Evolutionary conservation across 1,139 yeast species (phyloP), one percentile per base, ranked within the genome.

Genomic region (Pichia terricola): DNA sequence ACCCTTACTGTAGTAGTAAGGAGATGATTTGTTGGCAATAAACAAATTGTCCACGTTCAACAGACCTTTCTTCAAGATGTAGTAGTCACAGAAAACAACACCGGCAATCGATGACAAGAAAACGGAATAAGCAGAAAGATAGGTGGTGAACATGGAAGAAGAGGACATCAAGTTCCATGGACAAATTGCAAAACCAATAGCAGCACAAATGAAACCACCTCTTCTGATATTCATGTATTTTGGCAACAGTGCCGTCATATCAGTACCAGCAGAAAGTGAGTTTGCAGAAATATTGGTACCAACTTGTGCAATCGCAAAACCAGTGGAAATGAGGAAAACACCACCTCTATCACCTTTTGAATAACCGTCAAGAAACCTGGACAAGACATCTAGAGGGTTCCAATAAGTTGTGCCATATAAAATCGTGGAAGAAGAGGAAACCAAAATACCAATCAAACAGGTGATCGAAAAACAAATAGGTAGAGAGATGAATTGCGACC

Each of bases 251-350:
- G 96, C 94, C 11, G 95, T 77, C 67, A 86, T 77, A 65, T 88
- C 96, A 4, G 95, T 87, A 59, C 96, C 96, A 43, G 94, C 91
- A 4, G 94, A 80, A 44, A 88, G 69, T 4, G 95, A 81, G 65
- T 88, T 88, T 11, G 95, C 96, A 35, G 94, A 78, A 51, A 88
- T 83, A 60, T 88, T 88, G n/a, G 94, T 83, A 61, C 96, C 96
- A 51, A 86, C 68, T 64, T 87, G 95, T 22, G 95, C 94, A 48
- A 87, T 64, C 2, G 87, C 83, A 65, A 87, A 84, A 1, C 86
- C 87, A 39, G 78, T 67, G 4, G 88, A 74, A 53, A 87, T 79
- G 50, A 88, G 70, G 63, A 88, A 88, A 1, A 82, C 94, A 52
- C 95, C 96, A 26, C 89, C 94, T 58, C 95, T 73, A 43, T 88